These are phyloP conservation scores for Saccharomyces jurei DNA, from an alignment of 805 yeast genomes.

Conservation along the genomic window DNA sequence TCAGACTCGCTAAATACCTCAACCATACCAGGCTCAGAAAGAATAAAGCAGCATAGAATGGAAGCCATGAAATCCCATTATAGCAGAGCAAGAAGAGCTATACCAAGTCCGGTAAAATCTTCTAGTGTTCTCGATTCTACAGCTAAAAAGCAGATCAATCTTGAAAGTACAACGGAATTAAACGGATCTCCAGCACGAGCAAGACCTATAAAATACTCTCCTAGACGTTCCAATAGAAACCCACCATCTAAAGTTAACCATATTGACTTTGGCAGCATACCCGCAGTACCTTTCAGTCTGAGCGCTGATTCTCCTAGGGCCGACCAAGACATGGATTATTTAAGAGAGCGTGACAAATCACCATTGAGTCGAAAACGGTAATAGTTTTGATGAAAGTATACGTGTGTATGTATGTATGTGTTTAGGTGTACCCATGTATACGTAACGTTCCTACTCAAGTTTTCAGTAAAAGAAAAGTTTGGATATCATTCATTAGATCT, in stretches of 20 bases:
- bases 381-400: not conserved
- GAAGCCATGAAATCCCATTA: constrained; percentile 33
- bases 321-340: not conserved
- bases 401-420: not conserved
- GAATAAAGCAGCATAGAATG: constrained; percentile 29
- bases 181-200: not conserved
- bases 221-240: not conserved
- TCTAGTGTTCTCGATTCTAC: constrained; percentile 16
- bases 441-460: not conserved
- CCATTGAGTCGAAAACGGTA: not conserved
- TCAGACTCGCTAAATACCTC: constrained; percentile 3
- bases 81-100: constrained; percentile 29
- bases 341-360: not conserved
- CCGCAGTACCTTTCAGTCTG: not conserved
- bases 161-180: not conserved
- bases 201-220: not conserved
- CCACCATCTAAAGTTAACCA: not conserved
- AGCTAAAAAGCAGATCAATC: constrained; percentile 1
- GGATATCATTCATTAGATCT: not conserved
- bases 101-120: constrained; percentile 34
- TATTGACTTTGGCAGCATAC: not conserved
- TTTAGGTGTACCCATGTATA: not conserved
- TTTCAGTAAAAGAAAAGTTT: not conserved
- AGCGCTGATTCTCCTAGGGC: not conserved
- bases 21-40: constrained; percentile 34